These are phyloP conservation scores for Carex arenaria DNA, from an alignment of 202 grass and related monocot species.

Conservation along the genomic window DNA sequence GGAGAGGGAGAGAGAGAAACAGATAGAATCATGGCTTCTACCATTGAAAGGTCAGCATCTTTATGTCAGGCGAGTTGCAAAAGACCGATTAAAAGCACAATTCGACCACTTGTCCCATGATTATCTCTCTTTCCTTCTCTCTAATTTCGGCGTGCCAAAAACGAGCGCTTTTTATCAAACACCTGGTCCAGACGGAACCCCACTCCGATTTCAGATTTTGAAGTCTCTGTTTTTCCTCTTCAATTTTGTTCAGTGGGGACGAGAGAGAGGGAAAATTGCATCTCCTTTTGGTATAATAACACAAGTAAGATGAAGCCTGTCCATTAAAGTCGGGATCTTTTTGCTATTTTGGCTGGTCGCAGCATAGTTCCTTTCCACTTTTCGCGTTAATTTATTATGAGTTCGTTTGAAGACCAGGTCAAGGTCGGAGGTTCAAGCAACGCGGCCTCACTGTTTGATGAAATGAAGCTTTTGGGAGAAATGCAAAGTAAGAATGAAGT, in stretches of 20 bases:
- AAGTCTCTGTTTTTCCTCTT: not conserved
- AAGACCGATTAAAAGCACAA: slow-evolving; percentile 24
- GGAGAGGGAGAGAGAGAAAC: not conserved
- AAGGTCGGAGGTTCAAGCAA: slow-evolving; percentile 47
- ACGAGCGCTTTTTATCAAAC: slow-evolving; percentile 31
- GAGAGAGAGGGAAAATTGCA: not conserved
- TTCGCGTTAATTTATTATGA: slow-evolving; percentile 31
- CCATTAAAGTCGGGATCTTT: not conserved
- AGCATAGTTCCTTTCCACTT: slow-evolving; percentile 1
- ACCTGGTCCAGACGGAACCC: slow-evolving; percentile 37
- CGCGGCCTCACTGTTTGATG: slow-evolving; percentile 72
- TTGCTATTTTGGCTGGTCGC: not conserved
- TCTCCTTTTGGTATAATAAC: slow-evolving; percentile 15
- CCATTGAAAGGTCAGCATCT: slow-evolving; percentile 85
- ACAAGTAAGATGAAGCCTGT: slow-evolving; percentile 3
- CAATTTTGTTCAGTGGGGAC: not conserved
- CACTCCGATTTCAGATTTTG: slow-evolving; percentile 25
- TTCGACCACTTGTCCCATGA: not conserved
- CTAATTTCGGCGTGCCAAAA: slow-evolving; percentile 26
- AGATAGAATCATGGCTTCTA: slow-evolving; percentile 62
- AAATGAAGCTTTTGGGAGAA: slow-evolving; percentile 93
- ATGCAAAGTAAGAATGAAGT: slow-evolving; percentile 46
- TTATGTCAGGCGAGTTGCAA: slow-evolving; percentile 40
- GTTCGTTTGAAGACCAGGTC: slow-evolving; percentile 50
- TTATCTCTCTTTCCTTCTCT: not conserved